Evolutionary conservation across 306 rosid genomes (phyloP).

Genomic region (Styphnolobium japonicum): DNA sequence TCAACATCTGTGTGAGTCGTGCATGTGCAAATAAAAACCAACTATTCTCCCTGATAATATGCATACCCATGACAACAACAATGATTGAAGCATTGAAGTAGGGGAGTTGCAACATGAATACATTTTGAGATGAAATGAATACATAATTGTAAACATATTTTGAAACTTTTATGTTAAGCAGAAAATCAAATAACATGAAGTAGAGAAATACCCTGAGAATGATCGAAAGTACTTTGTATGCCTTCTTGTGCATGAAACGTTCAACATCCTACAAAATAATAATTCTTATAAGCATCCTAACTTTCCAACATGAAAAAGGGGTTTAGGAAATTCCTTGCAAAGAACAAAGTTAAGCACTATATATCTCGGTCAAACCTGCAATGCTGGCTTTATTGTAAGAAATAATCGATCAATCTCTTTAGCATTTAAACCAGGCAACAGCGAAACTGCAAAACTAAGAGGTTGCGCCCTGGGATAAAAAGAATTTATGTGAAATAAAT

Average conservation of each 20-base stretch:
- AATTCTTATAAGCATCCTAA: slow-evolving; percentile 7
- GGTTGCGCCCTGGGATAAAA: slow-evolving; percentile 62
- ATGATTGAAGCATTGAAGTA: not conserved
- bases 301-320: not conserved
- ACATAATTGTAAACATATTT: not conserved
- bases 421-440: slow-evolving; percentile 67
- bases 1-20: slow-evolving; percentile 7
- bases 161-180: not conserved
- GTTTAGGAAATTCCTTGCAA: not conserved
- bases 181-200: slow-evolving; percentile 25
- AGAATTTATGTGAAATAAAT: slow-evolving; percentile 13
- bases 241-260: slow-evolving; percentile 91
- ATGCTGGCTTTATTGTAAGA: slow-evolving; percentile 62
- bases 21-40: slow-evolving; percentile 1
- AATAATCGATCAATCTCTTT: slow-evolving; percentile 55
- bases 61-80: not conserved
- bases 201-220: slow-evolving; percentile 64
- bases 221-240: slow-evolving; percentile 81
- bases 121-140: not conserved
- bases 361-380: slow-evolving; percentile 54
- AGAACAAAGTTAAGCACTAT: not conserved
- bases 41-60: not conserved
- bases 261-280: slow-evolving; percentile 72
- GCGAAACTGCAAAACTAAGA: slow-evolving; percentile 71
- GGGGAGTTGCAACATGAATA: not conserved